phyloP scores from a whole-genome alignment of 768 basidiomycete species.

The Phaeotremella fagi region DNA sequence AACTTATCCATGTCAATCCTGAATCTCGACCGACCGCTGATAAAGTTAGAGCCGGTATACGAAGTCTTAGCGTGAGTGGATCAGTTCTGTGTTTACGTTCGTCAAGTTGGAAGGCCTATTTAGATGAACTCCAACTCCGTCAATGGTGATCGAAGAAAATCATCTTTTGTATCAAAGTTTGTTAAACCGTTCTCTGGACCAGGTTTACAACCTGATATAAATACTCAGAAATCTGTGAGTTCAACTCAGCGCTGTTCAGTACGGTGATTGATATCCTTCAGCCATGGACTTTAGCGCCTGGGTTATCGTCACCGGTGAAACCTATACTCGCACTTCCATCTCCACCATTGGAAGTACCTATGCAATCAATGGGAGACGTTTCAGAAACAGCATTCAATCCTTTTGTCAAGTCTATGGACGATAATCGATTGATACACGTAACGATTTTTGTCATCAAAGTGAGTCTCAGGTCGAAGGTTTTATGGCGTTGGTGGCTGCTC shows the following conservation, averaged over 20 bases:
- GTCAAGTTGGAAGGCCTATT: no score
- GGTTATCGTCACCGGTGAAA: background rate
- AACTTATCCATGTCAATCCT: conserved; percentile 62
- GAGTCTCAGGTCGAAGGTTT: background rate
- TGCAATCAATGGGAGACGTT: no score
- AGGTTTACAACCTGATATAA: background rate
- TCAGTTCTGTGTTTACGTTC: conserved; percentile 51
- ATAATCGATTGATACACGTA: background rate
- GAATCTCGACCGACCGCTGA: conserved; percentile 66
- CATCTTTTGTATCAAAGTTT: conserved; percentile 10
- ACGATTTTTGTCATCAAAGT: background rate
- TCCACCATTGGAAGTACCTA: background rate
- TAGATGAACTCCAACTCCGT: no score
- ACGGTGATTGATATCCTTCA: no score
- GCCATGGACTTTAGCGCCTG: background rate
- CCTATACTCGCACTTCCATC: background rate
- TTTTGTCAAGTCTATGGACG: no score
- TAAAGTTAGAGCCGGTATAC: conserved; percentile 63
- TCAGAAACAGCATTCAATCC: no score
- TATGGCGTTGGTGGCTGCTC: background rate
- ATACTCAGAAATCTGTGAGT: no score
- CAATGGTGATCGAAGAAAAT: no score
- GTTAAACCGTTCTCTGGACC: conserved; percentile 4
- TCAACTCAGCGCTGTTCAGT: no score
- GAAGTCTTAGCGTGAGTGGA: conserved; percentile 69